These are phyloP conservation scores for Hemisphaericaspora lyxosophila DNA, from an alignment of 1,139 yeast genomes.

Conservation along the genomic window DNA sequence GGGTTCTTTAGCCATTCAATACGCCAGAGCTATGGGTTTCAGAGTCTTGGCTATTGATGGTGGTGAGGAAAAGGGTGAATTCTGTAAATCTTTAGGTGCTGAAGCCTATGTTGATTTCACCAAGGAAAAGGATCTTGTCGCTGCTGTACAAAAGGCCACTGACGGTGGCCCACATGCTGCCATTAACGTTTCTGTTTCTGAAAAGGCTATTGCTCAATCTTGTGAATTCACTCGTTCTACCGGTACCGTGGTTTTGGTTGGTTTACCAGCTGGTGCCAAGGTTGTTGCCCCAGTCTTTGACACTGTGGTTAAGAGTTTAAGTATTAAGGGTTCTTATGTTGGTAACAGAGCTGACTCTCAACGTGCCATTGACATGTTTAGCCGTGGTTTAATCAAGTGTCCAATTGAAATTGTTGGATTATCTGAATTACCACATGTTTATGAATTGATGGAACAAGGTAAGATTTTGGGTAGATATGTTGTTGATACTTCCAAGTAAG, in stretches of 20 bases:
- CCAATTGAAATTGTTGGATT: conserved; percentile 72
- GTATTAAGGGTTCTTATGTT: conserved; percentile 70
- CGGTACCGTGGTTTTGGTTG: conserved; percentile 73
- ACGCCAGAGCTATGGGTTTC: conserved; percentile 73
- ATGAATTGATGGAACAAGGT: conserved; percentile 69
- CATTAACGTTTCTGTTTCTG: conserved; percentile 71
- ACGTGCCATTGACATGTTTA: conserved; percentile 72
- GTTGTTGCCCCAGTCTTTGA: conserved; percentile 63
- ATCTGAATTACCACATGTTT: conserved; percentile 61
- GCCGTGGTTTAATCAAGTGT: conserved; percentile 66
- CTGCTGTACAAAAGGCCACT: conserved; percentile 58
- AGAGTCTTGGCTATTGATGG: conserved; percentile 77
- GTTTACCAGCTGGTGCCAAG: conserved; percentile 72
- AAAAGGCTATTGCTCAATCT: conserved; percentile 64
- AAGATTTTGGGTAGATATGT: conserved; percentile 76
- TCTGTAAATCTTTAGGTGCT: conserved; percentile 61
- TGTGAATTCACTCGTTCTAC: conserved; percentile 62
- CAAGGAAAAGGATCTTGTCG: conserved; percentile 54
- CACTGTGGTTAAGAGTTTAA: conserved; percentile 63
- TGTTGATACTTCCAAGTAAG: conserved; percentile 62
- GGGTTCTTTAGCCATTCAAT: conserved; percentile 73
- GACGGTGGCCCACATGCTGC: conserved; percentile 80
- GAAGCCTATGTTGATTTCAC: conserved; percentile 68
- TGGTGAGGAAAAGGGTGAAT: conserved; percentile 63
- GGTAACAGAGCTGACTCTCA: conserved; percentile 81